Conservation (phyloP, 2,329 filamentous ascomycete species). For the Arthrobotrys entomopaga region DNA sequence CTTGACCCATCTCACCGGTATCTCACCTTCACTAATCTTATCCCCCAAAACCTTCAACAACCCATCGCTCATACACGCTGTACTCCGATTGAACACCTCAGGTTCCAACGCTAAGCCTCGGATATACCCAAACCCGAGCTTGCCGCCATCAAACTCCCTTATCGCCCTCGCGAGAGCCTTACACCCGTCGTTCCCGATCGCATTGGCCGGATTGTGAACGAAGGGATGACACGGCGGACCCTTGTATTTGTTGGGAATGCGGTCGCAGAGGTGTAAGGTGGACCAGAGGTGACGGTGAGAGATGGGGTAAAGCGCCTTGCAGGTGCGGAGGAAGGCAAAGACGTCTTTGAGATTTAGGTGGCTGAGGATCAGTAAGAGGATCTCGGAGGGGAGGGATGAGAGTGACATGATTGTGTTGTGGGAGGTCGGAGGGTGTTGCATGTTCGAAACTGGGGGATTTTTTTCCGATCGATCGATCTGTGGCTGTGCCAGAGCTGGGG, state of each 20-base stretch:
- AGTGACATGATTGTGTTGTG: constrained; percentile 33
- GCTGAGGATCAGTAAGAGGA: constrained; percentile 23
- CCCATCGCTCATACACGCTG: constrained; percentile 33
- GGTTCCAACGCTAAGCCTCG: constrained; percentile 37
- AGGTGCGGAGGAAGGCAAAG: constrained; percentile 40
- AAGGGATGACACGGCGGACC: constrained; percentile 51
- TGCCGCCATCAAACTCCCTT: constrained; percentile 13
- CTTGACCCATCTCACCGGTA: constrained; percentile 38
- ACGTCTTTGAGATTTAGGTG: constrained; percentile 29
- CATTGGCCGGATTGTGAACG: constrained; percentile 16
- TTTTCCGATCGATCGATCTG: too few species aligned
- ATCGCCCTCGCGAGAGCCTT: constrained; percentile 18
- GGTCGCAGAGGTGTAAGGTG: constrained; percentile 45
- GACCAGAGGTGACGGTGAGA: constrained; percentile 40
- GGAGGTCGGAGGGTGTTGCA: constrained; percentile 32
- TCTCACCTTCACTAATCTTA: constrained; percentile 21
- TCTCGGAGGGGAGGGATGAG: constrained; percentile 29
- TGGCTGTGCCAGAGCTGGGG: too few species aligned
- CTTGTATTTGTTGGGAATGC: constrained; percentile 27
- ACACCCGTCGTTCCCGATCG: constrained; percentile 42
- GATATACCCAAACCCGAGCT: constrained; percentile 36
- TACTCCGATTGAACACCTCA: constrained; percentile 41
- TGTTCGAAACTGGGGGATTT: constrained; percentile 12
- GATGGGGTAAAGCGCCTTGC: constrained; percentile 33
- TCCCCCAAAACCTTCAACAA: constrained; percentile 36